Evolutionary conservation across 73 alveolate genomes (phyloP), one percentile per base, ranked within the genome.

Genomic region (Blepharisma japonicum): DNA sequence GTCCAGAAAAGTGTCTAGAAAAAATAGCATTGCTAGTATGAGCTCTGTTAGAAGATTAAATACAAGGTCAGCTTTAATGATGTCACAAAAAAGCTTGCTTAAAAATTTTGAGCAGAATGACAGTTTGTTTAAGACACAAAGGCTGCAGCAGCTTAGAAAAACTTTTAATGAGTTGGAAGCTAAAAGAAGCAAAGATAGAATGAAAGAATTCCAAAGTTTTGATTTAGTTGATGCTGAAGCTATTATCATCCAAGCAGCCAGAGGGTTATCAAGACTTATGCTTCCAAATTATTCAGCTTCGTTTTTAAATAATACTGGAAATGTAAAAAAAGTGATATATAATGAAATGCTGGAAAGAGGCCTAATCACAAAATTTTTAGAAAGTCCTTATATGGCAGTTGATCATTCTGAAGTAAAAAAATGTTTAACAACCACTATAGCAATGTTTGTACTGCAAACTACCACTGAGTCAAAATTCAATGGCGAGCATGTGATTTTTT

Each of bases 211-310:
- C 5, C 14, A 8, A 2, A 39, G 23, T 4, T 25, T 61, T n/a
- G 46, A 61, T 61, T 61, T 61, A 25, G 74, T 61, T 61, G 47
- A 61, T 4, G 5, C 49, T 20, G 47, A 25, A 5, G 74, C 14
- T 14, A 61, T 61, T 61, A 39, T 61, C 5, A 25, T 61, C 14
- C 74, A 61, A 25, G 74, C 74, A 1, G 74, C 74, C 2, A 61
- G 74, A 61, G 74, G 74, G 2, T 25, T 61, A 25, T n/a, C 74
- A 9, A 61, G 74, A 61, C 47, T 61, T n/a, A 61, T 61, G 74
- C 46, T 61, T 11, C 74, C 74, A 2, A 14, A 39, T 25, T 14
- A 61, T 61, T 14, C 47, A 14, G 74, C 23, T 14, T 14, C 47
- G 14, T 61, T 61, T 61, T 14, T 61, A 18, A 61, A 61, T 39